Conservation (phyloP, 1,284 basidiomycete species). For the Fistulinella cinereoalba region DNA sequence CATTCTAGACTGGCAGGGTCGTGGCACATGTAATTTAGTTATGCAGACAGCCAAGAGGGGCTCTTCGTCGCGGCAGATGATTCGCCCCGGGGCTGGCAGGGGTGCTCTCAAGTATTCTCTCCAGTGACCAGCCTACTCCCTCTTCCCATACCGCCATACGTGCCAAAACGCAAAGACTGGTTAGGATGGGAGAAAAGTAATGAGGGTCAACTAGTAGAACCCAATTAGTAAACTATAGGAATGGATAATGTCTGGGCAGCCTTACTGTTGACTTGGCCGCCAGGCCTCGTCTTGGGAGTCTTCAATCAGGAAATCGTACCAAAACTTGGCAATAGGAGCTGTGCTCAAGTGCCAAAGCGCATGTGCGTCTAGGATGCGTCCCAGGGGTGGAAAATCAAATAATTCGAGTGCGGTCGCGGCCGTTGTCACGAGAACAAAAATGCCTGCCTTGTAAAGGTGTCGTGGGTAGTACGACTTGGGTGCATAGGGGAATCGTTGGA, state of each 20-base stretch:
- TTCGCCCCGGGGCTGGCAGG: too few relatives aligned
- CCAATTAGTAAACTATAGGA: conserved; percentile 3
- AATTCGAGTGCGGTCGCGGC: conserved; percentile 82
- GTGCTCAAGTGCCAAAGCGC: conserved; percentile 93
- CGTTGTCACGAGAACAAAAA: conserved; percentile 72
- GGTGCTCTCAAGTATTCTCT: too few relatives aligned
- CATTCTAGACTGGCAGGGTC: too few relatives aligned
- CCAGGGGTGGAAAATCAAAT: conserved; percentile 87
- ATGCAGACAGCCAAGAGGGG: too few relatives aligned
- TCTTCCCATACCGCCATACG: too few relatives aligned
- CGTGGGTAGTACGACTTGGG: conserved; percentile 53
- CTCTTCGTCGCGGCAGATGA: too few relatives aligned
- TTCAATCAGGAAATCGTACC: conserved; percentile 80
- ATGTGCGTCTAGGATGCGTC: conserved; percentile 86
- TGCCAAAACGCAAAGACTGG: too few relatives aligned
- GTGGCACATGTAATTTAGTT: too few relatives aligned
- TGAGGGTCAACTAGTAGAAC: too few relatives aligned
- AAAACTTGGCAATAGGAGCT: conserved; percentile 72
- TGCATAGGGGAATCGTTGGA: conserved; percentile 54
- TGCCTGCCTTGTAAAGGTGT: conserved; percentile 52
- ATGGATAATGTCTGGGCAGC: conserved; percentile 1
- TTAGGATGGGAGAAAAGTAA: too few relatives aligned
- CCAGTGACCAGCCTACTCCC: too few relatives aligned
- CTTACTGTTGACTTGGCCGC: conserved; percentile 34
- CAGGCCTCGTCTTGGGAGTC: conserved; percentile 64